Base-by-base conservation (phyloP, 345 rosid genomes). In the Psidium guajava region DNA sequence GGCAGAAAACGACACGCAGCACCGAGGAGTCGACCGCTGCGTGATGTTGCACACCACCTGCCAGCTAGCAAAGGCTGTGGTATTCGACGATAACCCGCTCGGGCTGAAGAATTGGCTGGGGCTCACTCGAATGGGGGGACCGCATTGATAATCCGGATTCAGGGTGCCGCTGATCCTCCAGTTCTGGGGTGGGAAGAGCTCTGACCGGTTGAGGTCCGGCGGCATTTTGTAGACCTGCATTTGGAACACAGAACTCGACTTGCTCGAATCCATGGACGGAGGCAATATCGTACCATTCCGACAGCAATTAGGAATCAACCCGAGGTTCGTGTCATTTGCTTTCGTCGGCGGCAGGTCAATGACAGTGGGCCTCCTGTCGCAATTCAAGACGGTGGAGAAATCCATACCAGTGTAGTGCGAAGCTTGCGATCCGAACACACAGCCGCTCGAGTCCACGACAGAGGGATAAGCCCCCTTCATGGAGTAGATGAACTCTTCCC, bases 41-140 rank as follows among this genome's bases (percentile, higher is more conserved):
- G 94, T 93, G 86, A 97, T 97, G 86, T 95, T 97, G 90, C 99
- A 97, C n/a, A 95, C 98, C n/a, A 97, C 93, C 91, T 95, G 99
- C 99, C 98, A 97, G 86, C 97, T 97, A 1, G 95, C 96, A 88
- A 94, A 89, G 6, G 91, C 96, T 3, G 95, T 89, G 27, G 87
- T 86, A 88, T 97, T 89, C 36, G 95, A 92, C 12, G 94, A 91
- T 4, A 94, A 90, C 40, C 98, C 98, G 9, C 86, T 88, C 2
- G 95, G 88, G 84, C 93, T 96, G 1, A 90, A 91, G 86, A 92
- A 93, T 83, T 93, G 91, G 88, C 96, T 95, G 3, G 95, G 90
- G 89, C 93, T 95, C 25, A 95, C 98, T 84, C 95, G 89, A 54
- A 93, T 87, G 8, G 99, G 99, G 82, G 98, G 94, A 18, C 98